These are phyloP conservation scores for Coelastrella sp. DNA, from an alignment of 139 green algal genomes.

Conservation along the genomic window DNA sequence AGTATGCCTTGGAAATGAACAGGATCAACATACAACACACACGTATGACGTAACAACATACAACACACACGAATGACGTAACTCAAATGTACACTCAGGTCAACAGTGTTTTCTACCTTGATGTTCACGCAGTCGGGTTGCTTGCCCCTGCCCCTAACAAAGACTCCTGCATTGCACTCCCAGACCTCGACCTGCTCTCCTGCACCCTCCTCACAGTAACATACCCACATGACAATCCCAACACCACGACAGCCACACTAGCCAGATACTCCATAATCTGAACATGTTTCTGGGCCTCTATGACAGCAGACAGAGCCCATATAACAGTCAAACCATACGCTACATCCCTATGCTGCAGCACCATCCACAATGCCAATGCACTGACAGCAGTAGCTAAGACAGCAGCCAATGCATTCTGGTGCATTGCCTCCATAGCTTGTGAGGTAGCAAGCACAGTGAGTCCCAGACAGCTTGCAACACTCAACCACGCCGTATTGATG, in stretches of 20 bases:
- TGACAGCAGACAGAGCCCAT: constrained; percentile 56
- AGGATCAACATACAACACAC: too few relatives aligned
- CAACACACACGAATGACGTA: too few relatives aligned
- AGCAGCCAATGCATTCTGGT: constrained; percentile 13
- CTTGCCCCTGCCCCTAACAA: neutral
- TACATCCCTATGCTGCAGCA: constrained; percentile 46
- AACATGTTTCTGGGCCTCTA: constrained; percentile 1
- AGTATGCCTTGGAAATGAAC: too few relatives aligned
- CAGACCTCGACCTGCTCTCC: neutral
- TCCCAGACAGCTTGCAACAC: constrained; percentile 68
- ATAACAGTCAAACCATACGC: constrained; percentile 74
- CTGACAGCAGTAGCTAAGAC: constrained; percentile 52
- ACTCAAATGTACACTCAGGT: too few relatives aligned
- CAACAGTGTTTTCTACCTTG: too few relatives aligned
- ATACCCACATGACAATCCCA: neutral
- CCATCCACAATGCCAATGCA: constrained; percentile 41
- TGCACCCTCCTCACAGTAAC: neutral
- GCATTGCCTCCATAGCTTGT: neutral
- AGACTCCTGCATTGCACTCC: constrained; percentile 15
- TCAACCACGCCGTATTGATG: constrained; percentile 81
- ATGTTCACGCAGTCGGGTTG: too few relatives aligned
- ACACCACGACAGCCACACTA: neutral
- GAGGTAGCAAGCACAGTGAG: constrained; percentile 65
- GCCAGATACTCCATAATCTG: neutral
- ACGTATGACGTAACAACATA: too few relatives aligned